Evolutionary conservation across 2,329 filamentous ascomycete species (phyloP), one percentile per base, ranked within the genome.

Genomic region (Drechmeria coniospora): DNA sequence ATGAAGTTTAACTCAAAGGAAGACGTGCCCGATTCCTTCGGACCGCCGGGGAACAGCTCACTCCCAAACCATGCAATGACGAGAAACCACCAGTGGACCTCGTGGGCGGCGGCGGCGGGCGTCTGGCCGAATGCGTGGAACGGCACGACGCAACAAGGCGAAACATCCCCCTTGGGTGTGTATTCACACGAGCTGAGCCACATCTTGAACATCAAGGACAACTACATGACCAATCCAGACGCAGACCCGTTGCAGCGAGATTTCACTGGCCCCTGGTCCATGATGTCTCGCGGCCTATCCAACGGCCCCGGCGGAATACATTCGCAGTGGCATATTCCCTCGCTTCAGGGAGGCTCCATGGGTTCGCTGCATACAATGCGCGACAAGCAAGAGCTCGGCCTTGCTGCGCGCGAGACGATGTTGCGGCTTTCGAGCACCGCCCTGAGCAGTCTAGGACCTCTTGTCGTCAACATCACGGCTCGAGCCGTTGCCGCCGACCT

Each of bases 161-260:
- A 68, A 37, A 63, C 57, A 37, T 64, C 58, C 2, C 63, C 63
- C 6, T 60, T 64, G 59, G 56, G 52, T 0, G 63, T 59, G 0
- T 68, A 61, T 35, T 63, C 64, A 1, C 64, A 68, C 38, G 63
- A 68, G 35, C 45, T 68, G 4, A 59, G 52, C 15, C 64, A 68
- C 40, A 41, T 68, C 20, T 50, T 68, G 1, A 53, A 56, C 10
- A 66, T 67, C 14, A 57, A 59, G 7, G 64, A 68, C 37, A 68
- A 68, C 39, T 67, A 68, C 38, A 67, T n/a, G n/a, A n/a, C 67
- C 36, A 68, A 68, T 29, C 63, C 63, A 0, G 67, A 59, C 36
- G 49, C 55, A 3, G 37, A 46, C 1, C 62, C 61, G 1, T 40
- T 54, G 23, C 53, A 57, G 3, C 56, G 64, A 14, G 44, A 57